phyloP scores from a whole-genome alignment of 1,284 basidiomycete genomes.

The Vanrija sp. region DNA sequence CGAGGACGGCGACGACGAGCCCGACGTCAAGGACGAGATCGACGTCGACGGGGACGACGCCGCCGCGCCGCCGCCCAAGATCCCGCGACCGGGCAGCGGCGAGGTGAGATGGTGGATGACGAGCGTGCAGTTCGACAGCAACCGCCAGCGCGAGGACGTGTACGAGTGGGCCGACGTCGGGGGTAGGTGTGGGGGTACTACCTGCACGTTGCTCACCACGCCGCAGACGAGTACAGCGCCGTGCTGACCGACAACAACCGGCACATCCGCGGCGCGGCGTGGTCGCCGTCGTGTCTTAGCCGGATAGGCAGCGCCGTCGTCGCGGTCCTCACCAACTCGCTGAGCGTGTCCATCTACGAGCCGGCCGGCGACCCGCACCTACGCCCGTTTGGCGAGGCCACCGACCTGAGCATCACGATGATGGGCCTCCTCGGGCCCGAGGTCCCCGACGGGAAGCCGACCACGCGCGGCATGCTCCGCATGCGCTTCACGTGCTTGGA shows the following conservation, averaged over 20 bases:
- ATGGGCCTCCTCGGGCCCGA: constrained; percentile 11
- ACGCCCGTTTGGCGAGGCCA: constrained; percentile 34
- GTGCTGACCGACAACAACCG: constrained; percentile 25
- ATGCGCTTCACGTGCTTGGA: constrained; percentile 27
- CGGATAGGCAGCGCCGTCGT: constrained; percentile 26
- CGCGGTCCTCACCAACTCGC: constrained; percentile 23
- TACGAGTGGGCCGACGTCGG: constrained; percentile 15
- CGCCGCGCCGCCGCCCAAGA: constrained; percentile 2
- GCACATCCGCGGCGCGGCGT: constrained; percentile 24
- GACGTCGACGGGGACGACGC: constrained; percentile 7
- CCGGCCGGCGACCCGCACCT: constrained; percentile 30
- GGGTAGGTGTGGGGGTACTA: neutral
- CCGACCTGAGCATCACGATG: constrained; percentile 27
- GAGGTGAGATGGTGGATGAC: constrained; percentile 36
- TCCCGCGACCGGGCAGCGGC: constrained; percentile 23
- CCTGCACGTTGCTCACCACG: neutral
- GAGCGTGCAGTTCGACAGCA: constrained; percentile 17
- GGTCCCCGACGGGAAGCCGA: constrained; percentile 2
- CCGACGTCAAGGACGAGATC: constrained; percentile 7
- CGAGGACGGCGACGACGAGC: constrained; percentile 6
- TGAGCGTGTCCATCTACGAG: constrained; percentile 34
- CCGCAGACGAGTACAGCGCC: constrained; percentile 26
- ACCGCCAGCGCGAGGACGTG: constrained; percentile 11
- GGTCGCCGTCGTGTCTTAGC: constrained; percentile 39
- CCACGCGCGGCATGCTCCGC: constrained; percentile 18